Percentiles rank a stretch among this genome's conserved stretches.
Conservation (phyloP, 768 basidiomycete species). For the Phlebiopsis gigantea region DNA sequence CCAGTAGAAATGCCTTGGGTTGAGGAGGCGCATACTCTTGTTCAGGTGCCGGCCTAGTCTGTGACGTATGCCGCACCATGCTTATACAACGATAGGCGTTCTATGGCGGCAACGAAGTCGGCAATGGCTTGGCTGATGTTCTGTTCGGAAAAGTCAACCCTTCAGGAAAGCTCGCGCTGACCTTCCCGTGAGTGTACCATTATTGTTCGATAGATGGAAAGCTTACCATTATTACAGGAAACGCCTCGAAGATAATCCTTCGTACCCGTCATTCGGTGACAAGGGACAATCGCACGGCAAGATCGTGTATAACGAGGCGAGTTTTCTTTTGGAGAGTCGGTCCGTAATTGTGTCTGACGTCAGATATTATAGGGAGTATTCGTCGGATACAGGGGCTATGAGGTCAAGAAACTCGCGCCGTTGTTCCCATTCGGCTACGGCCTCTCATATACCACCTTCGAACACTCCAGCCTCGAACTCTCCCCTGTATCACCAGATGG, state of each 20-base stretch:
- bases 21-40: slow-evolving; percentile 29
- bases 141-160: slow-evolving; percentile 59
- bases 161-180: slow-evolving; percentile 49
- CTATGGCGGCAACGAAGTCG: slow-evolving; percentile 51
- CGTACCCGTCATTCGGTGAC: slow-evolving; percentile 40
- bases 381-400: slow-evolving; percentile 50
- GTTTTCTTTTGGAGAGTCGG: slow-evolving; percentile 15
- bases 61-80: slow-evolving; percentile 9
- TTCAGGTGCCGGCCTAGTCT: slow-evolving; percentile 30
- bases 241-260: slow-evolving; percentile 48
- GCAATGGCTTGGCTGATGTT: slow-evolving; percentile 53
- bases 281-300: slow-evolving; percentile 38
- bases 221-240: slow-evolving; percentile 23
- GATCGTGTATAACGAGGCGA: slow-evolving; percentile 42
- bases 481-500: slow-evolving; percentile 29
- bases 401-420: slow-evolving; percentile 37
- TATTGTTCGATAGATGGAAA: neutral
- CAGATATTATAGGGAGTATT: slow-evolving; percentile 34
- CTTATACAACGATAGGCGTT: slow-evolving; percentile 32
- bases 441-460: slow-evolving; percentile 55
- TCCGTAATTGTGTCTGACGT: neutral
- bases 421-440: slow-evolving; percentile 56
- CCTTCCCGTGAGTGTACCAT: slow-evolving; percentile 38
- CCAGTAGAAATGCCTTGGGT: slow-evolving; percentile 54
- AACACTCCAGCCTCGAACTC: slow-evolving; percentile 38